These are phyloP conservation scores for Albugo laibachii DNA, from an alignment of 352 stramenopile genomes.

Conservation along the genomic window DNA sequence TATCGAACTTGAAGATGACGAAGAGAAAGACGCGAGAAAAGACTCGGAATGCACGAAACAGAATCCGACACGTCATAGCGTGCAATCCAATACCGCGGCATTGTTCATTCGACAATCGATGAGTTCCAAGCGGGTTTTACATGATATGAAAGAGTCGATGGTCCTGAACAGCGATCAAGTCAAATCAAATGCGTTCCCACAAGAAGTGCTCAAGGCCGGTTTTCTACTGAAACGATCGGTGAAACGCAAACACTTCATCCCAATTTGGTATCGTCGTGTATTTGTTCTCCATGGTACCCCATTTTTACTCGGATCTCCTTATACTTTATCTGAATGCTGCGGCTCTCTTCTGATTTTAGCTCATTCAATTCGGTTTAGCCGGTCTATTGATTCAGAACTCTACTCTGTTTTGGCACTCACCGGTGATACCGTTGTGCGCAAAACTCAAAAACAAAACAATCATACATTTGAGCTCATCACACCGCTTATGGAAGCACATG, in stretches of 20 bases:
- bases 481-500: slow-evolving; percentile 35
- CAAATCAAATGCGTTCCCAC: no score
- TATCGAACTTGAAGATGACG: no score
- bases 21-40: no score
- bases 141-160: no score
- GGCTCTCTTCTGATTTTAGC: slow-evolving; percentile 8
- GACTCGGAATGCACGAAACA: no score
- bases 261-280: slow-evolving; percentile 53
- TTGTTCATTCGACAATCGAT: no score
- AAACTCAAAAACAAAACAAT: slow-evolving; percentile 55
- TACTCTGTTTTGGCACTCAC: slow-evolving; percentile 61
- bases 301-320: neutral
- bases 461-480: slow-evolving; percentile 53
- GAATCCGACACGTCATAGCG: no score
- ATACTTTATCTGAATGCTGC: slow-evolving; percentile 1
- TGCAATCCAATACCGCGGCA: no score
- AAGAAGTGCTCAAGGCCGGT: slow-evolving; percentile 18
- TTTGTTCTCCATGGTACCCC: slow-evolving; percentile 43
- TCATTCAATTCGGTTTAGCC: slow-evolving; percentile 49
- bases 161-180: no score
- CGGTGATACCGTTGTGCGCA: slow-evolving; percentile 33
- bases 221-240: slow-evolving; percentile 77
- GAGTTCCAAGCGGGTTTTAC: no score
- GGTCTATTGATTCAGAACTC: slow-evolving; percentile 33
- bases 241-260: slow-evolving; percentile 70